phyloP scores from a whole-genome alignment of 2,329 filamentous ascomycete genomes.

The Apiospora hydei region DNA sequence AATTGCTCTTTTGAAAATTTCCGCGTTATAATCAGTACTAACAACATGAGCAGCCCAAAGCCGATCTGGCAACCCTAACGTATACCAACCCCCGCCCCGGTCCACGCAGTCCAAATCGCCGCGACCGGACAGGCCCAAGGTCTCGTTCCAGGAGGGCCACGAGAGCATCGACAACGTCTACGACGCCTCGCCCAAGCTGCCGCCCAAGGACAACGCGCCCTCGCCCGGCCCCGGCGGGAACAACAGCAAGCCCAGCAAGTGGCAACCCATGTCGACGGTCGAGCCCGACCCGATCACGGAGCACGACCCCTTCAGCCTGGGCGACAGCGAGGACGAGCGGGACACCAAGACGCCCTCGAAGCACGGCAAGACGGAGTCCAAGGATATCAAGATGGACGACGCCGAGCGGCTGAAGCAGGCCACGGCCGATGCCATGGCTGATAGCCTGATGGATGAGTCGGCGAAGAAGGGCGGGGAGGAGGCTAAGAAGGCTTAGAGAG shows the following conservation, averaged over 20 bases:
- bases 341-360: conserved; percentile 50
- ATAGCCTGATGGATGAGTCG: conserved; percentile 52
- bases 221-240: conserved; percentile 49
- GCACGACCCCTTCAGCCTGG: conserved; percentile 95
- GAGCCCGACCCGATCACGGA: conserved; percentile 86
- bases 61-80: conserved; percentile 74
- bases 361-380: conserved; percentile 54
- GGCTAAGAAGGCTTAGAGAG: neutral
- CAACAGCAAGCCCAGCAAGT: conserved; percentile 81
- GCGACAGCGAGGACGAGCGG: conserved; percentile 93
- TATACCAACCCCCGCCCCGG: conserved; percentile 71
- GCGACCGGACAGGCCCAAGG: conserved; percentile 58
- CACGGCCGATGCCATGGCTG: conserved; percentile 67
- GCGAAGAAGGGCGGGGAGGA: conserved; percentile 24
- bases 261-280: conserved; percentile 90
- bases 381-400: conserved; percentile 61
- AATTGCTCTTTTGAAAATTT: conserved; percentile 46
- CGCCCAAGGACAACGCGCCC: conserved; percentile 60
- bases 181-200: conserved; percentile 65
- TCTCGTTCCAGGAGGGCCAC: conserved; percentile 67
- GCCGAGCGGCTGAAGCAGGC: conserved; percentile 70
- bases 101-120: conserved; percentile 59
- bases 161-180: conserved; percentile 85
- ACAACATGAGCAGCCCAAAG: conserved; percentile 50
- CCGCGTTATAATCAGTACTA: neutral